Conservation (phyloP, 2,329 filamentous ascomycete species). For the Sporothrix dimorphospora region DNA sequence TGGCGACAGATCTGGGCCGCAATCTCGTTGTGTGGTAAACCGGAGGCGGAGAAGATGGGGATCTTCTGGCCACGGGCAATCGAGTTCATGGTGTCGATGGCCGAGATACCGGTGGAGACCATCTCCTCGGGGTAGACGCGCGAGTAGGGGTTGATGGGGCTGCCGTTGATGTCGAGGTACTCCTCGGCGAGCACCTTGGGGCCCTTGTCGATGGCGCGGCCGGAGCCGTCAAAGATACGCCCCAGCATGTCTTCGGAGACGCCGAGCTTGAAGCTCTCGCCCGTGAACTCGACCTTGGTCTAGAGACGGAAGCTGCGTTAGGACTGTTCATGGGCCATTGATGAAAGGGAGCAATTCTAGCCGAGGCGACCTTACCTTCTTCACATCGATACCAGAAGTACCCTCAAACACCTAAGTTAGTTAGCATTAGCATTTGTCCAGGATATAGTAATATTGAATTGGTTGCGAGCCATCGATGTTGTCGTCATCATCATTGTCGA, state of each 20-base stretch:
- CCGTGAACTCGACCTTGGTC: constrained; percentile 97
- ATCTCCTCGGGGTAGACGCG: constrained; percentile 99
- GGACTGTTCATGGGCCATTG: not conserved
- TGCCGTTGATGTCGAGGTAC: constrained; percentile 98
- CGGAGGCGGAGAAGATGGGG: constrained; percentile 96
- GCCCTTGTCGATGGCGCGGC: constrained; percentile 97
- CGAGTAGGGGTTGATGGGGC: constrained; percentile 97
- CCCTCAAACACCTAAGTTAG: constrained; percentile 85
- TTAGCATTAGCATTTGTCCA: constrained; percentile 39
- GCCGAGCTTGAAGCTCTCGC: constrained; percentile 95
- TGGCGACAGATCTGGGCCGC: constrained; percentile 98
- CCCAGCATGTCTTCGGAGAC: constrained; percentile 99
- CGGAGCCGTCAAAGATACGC: constrained; percentile 97
- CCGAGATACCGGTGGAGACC: constrained; percentile 99
- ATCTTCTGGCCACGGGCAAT: constrained; percentile 99
- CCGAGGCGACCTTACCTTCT: constrained; percentile 69
- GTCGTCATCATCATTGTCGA: not conserved
- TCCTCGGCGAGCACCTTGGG: constrained; percentile 98
- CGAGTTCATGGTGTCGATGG: constrained; percentile 97
- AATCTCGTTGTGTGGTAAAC: constrained; percentile 99
- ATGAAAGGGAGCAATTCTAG: not conserved
- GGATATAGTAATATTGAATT: constrained; percentile 22
- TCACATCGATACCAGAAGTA: constrained; percentile 95
- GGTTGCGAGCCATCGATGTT: not conserved
- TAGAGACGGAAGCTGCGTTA: constrained; percentile 42